Conservation (phyloP, 2,329 filamentous ascomycete species). For the Simplicillium aogashimaense region DNA sequence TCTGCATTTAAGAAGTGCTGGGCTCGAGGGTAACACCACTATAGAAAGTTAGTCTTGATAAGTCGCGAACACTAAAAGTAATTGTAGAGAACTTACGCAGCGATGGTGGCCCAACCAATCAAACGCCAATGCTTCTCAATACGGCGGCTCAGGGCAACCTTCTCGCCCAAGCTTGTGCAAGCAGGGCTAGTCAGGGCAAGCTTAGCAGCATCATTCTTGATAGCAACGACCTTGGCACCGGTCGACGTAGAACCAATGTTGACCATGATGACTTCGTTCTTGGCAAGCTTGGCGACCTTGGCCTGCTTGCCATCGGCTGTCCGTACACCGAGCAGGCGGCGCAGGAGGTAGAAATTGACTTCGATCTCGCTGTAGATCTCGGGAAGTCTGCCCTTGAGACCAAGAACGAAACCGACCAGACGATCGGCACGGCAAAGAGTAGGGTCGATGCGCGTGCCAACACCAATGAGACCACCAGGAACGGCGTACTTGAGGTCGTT, state of each 20-base stretch:
- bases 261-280: constrained; percentile 99
- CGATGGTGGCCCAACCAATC: constrained; percentile 82
- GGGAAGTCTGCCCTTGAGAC: constrained; percentile 84
- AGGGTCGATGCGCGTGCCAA: constrained; percentile 93
- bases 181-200: constrained; percentile 85
- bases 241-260: constrained; percentile 98
- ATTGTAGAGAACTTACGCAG: constrained; percentile 41
- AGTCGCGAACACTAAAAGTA: background rate
- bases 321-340: constrained; percentile 89
- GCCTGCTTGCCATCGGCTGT: constrained; percentile 98
- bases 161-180: constrained; percentile 95
- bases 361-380: constrained; percentile 98
- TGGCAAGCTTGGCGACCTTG: constrained; percentile 95
- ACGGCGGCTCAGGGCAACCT: constrained; percentile 90
- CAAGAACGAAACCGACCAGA: constrained; percentile 94
- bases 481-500: constrained; percentile 98
- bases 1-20: constrained; percentile 24
- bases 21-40: constrained; percentile 46
- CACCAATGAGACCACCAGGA: constrained; percentile 94
- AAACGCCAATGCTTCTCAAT: constrained; percentile 99
- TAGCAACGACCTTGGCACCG: constrained; percentile 91
- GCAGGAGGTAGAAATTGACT: constrained; percentile 98
- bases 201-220: constrained; percentile 96
- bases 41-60: constrained; percentile 12
- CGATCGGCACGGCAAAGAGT: constrained; percentile 98